Evolutionary conservation across 805 yeast species (phyloP).

Genomic region (Ogataea dorogensis): DNA sequence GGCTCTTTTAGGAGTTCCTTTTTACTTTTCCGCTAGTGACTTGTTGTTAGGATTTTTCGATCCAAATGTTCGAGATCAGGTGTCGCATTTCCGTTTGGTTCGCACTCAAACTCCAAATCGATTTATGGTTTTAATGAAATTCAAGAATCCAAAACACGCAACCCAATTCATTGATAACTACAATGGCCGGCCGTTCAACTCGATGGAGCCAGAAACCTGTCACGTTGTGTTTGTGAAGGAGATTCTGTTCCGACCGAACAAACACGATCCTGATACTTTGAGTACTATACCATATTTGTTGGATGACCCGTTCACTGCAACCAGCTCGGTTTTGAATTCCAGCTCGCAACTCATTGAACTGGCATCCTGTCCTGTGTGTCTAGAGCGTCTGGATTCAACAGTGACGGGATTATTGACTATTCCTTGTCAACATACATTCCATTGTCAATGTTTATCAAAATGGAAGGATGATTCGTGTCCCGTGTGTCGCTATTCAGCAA

Average conservation of each 20-base stretch:
- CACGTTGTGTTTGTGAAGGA: conserved; percentile 70
- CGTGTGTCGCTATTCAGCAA: conserved; percentile 76
- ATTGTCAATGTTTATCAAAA: conserved; percentile 80
- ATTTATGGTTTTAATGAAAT: conserved; percentile 77
- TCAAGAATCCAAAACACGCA: conserved; percentile 54
- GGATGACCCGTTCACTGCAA: conserved; percentile 59
- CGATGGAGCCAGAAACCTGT: conserved; percentile 87
- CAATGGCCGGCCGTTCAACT: conserved; percentile 74
- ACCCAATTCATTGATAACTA: conserved; percentile 61
- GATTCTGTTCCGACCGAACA: conserved; percentile 43
- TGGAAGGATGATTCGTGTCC: conserved; percentile 94
- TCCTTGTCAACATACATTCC: conserved; percentile 92
- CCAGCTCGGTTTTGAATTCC: not conserved
- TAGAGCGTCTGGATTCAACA: conserved; percentile 81
- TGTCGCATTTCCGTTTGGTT: conserved; percentile 72
- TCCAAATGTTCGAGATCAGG: conserved; percentile 47
- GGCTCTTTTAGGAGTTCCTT: conserved; percentile 82
- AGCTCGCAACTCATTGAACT: conserved; percentile 45
- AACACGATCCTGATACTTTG: conserved; percentile 19
- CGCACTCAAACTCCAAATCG: conserved; percentile 64
- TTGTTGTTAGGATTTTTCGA: conserved; percentile 73
- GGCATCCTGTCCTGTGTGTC: conserved; percentile 91
- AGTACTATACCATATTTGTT: conserved; percentile 61
- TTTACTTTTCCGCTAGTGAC: conserved; percentile 83
- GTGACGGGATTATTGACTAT: conserved; percentile 81